phyloP scores from a whole-genome alignment of 495 filamentous ascomycete species.

The Chaetomium tenue region DNA sequence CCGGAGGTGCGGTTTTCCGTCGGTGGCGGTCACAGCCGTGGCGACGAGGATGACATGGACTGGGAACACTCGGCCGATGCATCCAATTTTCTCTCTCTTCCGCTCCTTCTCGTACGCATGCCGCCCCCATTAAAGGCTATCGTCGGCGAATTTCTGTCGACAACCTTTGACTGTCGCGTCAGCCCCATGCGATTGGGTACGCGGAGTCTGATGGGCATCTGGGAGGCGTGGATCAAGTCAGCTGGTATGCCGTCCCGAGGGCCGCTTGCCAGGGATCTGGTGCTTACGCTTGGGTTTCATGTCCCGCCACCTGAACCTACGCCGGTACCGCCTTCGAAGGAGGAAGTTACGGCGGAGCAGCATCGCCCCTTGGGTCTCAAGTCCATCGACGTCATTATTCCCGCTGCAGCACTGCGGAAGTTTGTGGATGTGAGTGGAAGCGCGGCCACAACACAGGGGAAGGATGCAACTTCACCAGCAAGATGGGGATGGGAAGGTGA shows the following conservation, averaged over 20 bases:
- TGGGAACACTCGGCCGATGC: conserved; percentile 20
- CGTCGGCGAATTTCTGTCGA: conserved; percentile 46
- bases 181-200: conserved; percentile 46
- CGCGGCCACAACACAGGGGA: neutral
- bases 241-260: conserved; percentile 25
- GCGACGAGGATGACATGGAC: neutral
- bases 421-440: conserved; percentile 25
- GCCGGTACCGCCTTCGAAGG: conserved; percentile 7
- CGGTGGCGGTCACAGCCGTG: conserved; percentile 3
- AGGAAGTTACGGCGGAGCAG: conserved; percentile 2
- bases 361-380: conserved; percentile 35
- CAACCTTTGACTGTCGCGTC: conserved; percentile 49
- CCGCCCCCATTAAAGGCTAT: conserved; percentile 42
- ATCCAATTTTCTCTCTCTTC: conserved; percentile 38
- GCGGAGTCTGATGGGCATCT: conserved; percentile 38
- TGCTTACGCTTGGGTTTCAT: conserved; percentile 45
- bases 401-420: conserved; percentile 34
- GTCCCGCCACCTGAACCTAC: conserved; percentile 20
- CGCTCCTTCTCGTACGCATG: conserved; percentile 49
- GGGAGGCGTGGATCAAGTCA: conserved; percentile 45
- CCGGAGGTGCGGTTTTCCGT: conserved; percentile 1
- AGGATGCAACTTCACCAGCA: conserved; percentile 6
- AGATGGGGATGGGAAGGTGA: conserved; percentile 30
- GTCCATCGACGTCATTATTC: conserved; percentile 45
- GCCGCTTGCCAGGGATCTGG: conserved; percentile 38